Evolutionary conservation across 768 basidiomycete genomes (phyloP).

Genomic region (Tulasnella sp.): DNA sequence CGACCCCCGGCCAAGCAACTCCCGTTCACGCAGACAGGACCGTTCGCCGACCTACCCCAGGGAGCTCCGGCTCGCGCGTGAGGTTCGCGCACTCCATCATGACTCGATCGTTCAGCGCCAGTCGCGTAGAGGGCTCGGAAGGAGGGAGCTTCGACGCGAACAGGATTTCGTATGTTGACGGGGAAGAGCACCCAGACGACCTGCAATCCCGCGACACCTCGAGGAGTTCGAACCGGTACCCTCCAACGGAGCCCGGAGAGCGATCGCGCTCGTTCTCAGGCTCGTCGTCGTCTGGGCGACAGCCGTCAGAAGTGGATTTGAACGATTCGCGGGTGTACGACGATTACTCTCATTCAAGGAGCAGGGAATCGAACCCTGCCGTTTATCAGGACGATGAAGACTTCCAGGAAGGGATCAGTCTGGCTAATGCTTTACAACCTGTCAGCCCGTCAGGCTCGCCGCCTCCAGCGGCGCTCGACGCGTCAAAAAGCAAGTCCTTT

Average conservation of each 20-base stretch:
- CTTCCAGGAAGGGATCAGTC: neutral
- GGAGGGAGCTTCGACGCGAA: constrained; percentile 17
- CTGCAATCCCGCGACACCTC: neutral
- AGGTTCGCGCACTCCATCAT: constrained; percentile 19
- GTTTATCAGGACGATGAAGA: constrained; percentile 11
- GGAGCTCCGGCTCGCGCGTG: constrained; percentile 21
- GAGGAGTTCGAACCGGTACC: neutral
- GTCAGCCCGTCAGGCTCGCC: constrained; percentile 1
- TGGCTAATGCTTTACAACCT: neutral
- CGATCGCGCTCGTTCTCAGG: constrained; percentile 3
- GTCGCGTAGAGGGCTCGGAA: neutral
- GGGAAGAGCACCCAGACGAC: neutral
- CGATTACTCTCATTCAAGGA: neutral
- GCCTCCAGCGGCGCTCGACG: neutral
- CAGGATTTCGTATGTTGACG: constrained; percentile 16
- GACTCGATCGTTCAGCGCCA: constrained; percentile 10
- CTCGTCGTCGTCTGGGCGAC: constrained; percentile 1
- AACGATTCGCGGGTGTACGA: constrained; percentile 13
- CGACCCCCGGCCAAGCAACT: neutral
- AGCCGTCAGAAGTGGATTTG: constrained; percentile 7
- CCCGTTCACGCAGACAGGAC: constrained; percentile 3
- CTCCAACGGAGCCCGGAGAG: neutral
- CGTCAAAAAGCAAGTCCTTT: constrained; percentile 4
- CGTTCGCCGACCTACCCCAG: constrained; percentile 18
- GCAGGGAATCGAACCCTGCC: neutral